Evolutionary conservation across 2,329 filamentous ascomycete species (phyloP), one percentile per base, ranked within the genome.

Genomic region (Penicillium sp.): DNA sequence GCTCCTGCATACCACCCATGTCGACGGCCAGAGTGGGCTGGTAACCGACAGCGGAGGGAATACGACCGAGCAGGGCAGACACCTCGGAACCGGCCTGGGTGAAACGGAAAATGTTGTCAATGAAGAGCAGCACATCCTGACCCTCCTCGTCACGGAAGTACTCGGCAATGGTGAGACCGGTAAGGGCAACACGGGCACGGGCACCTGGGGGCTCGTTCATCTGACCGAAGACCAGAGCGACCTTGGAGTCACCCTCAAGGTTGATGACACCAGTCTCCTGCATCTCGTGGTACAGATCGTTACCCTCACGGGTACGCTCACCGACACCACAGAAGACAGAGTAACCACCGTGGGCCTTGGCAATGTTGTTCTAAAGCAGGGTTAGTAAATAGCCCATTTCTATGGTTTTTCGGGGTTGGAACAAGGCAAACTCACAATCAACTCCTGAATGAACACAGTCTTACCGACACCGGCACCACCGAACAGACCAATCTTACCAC

Each of bases 241-340:
- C 95, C 90, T 99, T 99, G 80, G 95, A 98, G 75, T 97, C 93
- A 81, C 95, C 95, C 68, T 99, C 95, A 69, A 99, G 92, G 82
- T 99, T 88, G 82, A 99, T 99, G 87, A 99, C 95, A 77, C 91
- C 92, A 71, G 95, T 99, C 85, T 99, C 93, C 86, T 98, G 95
- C 95, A 99, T 99, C 88, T 99, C 95, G 85, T 99, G 93, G 90
- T 99, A 99, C 86, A 99, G 82, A 89, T 99, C 95, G 88, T 99
- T 99, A 88, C 95, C 95, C 89, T 99, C 95, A 92, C 95, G 95
- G 78, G 95, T 99, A 86, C 95, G 93, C 90, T 99, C 95, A 80
- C 95, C 95, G 83, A 99, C 95, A 93, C 95, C 95, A 78, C 92
- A 96, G 90, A 99, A 99, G 79, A 99, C 95, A 70, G 95, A 99